Base-by-base conservation (phyloP, 2,329 filamentous ascomycete genomes). In the Xylaria sp. region DNA sequence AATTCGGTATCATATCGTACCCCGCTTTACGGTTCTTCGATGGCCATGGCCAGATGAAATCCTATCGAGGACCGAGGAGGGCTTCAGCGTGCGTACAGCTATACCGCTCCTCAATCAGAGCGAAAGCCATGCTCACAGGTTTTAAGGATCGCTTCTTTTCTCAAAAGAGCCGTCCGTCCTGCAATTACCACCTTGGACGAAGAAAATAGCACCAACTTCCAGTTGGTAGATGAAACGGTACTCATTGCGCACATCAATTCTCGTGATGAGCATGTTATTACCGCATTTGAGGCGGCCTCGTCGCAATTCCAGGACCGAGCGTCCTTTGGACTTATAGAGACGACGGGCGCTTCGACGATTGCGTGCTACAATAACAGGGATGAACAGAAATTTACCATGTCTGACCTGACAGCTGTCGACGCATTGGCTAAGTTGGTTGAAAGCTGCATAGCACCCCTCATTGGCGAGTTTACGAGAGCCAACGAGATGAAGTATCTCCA, bases 1-100 rank as follows among this genome's bases (percentile, higher is more conserved):
- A 79, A 25, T 70, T 76, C 46, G 73, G 75, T 23, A 72, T 84
- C 29, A 72, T 73, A 11, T 82, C 81, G 0, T 82, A 80, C 60
- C 81, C 81, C 2, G 74, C 81, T 6, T 76, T 84, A 35, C 76
- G 81, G 0, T 75, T 79, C 9, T 80, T 79, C 60, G 74, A 74
- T 38, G 68, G 70, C 3, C 70, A 75, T 25, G 73, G 75, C 2
- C 63, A 67, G 4, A 72, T 72, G 47, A 70, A 66, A 10, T 69
- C 78, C 51, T 83, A 83, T 65, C 76, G 81, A 35, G 81, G 82
- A 0, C 74, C 77, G 1, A 74, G 80, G 19, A 77, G 71, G 44
- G 73, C 78, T 0, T 62, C 72, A 10, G 64, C 74, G 79, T 81
- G 58, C 58, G 77, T 71, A 33, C 6, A 41, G 27, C 7, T 11